Conservation (phyloP, 805 yeast species). For the Saccharomyces mikatae region DNA sequence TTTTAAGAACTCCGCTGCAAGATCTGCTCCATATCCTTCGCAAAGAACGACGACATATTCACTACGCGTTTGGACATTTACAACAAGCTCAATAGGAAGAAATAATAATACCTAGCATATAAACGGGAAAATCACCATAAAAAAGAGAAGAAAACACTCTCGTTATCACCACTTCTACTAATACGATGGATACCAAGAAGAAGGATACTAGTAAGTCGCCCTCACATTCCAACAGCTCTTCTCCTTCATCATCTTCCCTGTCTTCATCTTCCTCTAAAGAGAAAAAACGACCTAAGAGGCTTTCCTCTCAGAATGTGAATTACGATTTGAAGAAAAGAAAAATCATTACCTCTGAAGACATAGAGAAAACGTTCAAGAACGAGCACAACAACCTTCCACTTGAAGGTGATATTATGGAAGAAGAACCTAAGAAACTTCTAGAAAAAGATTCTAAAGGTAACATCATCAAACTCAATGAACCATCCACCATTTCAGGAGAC, state of each 20-base stretch:
- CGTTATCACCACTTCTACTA: not conserved
- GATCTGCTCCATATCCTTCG: not conserved
- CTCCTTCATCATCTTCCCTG: conserved; percentile 4
- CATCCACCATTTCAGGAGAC: conserved; percentile 42
- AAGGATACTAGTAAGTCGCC: not conserved
- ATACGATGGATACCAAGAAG: not conserved
- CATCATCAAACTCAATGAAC: conserved; percentile 35
- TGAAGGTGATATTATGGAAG: not conserved
- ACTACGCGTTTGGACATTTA: not conserved
- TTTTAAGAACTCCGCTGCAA: not conserved
- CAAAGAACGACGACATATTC: not conserved
- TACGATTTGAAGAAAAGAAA: conserved; percentile 27
- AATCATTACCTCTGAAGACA: conserved; percentile 23
- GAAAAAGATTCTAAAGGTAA: conserved; percentile 18
- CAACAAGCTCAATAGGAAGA: not conserved
- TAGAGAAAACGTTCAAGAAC: not conserved
- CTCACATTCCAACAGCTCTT: not conserved
- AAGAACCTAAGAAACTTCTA: conserved; percentile 4
- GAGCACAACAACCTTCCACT: not conserved
- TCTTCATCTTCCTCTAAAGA: conserved; percentile 3
- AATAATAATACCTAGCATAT: not conserved
- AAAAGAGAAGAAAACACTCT: not conserved
- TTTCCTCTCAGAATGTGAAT: conserved; percentile 26
- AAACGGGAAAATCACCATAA: not conserved
- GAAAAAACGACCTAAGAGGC: conserved; percentile 22